Percentiles rank a stretch among this genome's conserved stretches.
Conservation (phyloP, 306 rosid genomes). For the Citrullus colocynthis region DNA sequence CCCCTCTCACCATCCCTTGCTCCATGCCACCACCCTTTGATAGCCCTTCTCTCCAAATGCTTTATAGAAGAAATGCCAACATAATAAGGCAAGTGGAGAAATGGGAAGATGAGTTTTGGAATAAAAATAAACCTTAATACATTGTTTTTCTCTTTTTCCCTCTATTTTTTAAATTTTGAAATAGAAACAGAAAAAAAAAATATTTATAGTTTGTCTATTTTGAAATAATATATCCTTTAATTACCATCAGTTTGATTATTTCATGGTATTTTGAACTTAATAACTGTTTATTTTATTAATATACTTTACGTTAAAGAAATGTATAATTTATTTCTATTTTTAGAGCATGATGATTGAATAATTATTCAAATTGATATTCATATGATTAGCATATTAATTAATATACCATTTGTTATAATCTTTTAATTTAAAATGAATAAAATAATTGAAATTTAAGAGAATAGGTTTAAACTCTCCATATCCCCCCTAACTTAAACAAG, state of each 20-base stretch:
- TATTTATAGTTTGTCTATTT: neutral
- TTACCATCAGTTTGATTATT: too few relatives aligned
- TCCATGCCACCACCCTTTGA: slow-evolving; percentile 40
- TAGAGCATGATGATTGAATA: too few relatives aligned
- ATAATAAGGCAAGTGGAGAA: slow-evolving; percentile 36
- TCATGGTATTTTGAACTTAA: too few relatives aligned
- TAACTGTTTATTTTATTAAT: too few relatives aligned
- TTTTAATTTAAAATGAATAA: neutral
- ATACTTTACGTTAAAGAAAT: too few relatives aligned
- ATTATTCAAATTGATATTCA: too few relatives aligned
- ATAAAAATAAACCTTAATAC: neutral
- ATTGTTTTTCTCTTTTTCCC: neutral
- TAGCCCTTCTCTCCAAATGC: slow-evolving; percentile 16
- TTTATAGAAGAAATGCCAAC: slow-evolving; percentile 25
- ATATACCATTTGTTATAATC: too few relatives aligned
- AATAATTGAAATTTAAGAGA: neutral
- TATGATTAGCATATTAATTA: too few relatives aligned
- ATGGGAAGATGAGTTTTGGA: slow-evolving; percentile 33
- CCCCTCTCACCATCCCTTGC: slow-evolving; percentile 30
- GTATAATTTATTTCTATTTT: too few relatives aligned
- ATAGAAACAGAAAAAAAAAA: neutral
- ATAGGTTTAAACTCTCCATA: neutral
- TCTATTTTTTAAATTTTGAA: neutral
- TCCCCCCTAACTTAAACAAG: too few relatives aligned
- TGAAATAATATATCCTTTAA: neutral